Evolutionary conservation across 106 monocot species (phyloP).

Genomic region (Allium fistulosum): DNA sequence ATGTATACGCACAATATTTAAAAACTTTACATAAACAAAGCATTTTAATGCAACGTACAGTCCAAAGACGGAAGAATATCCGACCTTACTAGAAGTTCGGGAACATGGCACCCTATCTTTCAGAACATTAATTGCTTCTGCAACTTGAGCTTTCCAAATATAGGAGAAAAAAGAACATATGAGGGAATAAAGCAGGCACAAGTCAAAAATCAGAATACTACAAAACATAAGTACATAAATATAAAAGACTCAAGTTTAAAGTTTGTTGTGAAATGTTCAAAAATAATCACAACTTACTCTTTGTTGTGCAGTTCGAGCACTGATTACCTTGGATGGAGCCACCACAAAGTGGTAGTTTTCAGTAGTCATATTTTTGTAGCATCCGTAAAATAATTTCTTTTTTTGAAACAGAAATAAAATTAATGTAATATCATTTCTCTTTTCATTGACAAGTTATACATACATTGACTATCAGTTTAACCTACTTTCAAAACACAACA

Average conservation of each 20-base stretch:
- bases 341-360: too few relatives aligned
- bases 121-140: slow-evolving; percentile 36
- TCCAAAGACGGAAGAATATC: neutral
- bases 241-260: neutral
- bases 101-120: slow-evolving; percentile 25
- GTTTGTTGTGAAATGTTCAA: neutral
- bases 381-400: too few relatives aligned
- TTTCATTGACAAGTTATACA: too few relatives aligned
- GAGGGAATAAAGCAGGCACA: neutral
- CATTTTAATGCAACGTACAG: neutral
- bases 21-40: neutral
- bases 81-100: slow-evolving; percentile 24
- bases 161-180: slow-evolving; percentile 5
- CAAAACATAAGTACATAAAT: too few relatives aligned
- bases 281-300: too few relatives aligned
- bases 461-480: too few relatives aligned
- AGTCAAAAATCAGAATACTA: neutral
- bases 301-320: too few relatives aligned
- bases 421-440: too few relatives aligned
- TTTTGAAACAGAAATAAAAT: too few relatives aligned
- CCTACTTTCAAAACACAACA: too few relatives aligned
- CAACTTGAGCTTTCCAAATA: slow-evolving; percentile 27
- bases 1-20: neutral
- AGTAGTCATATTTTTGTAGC: too few relatives aligned
- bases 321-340: too few relatives aligned